phyloP scores from a whole-genome alignment of 1,284 basidiomycete genomes.

The Ceratobasidium sp. region DNA sequence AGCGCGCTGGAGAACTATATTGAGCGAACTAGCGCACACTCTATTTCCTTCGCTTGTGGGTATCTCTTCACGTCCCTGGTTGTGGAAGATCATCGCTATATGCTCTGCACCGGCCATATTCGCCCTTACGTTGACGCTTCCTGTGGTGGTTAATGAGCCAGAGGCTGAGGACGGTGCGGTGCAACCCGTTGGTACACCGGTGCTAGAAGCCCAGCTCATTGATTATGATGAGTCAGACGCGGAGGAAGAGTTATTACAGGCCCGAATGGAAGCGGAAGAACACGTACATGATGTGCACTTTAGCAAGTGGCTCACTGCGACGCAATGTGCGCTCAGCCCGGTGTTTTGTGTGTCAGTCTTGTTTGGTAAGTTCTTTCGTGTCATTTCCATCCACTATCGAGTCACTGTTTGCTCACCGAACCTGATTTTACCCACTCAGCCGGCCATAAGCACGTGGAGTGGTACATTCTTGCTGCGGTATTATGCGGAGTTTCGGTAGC shows the following conservation, averaged over 20 bases:
- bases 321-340: conserved; percentile 81
- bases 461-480: conserved; percentile 64
- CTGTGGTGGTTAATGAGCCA: conserved; percentile 81
- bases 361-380: conserved; percentile 63
- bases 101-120: conserved; percentile 89
- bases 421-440: conserved; percentile 52
- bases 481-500: conserved; percentile 64
- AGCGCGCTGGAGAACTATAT: conserved; percentile 15
- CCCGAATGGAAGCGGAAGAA: conserved; percentile 33
- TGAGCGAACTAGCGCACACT: conserved; percentile 53
- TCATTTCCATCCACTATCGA: background rate
- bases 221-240: conserved; percentile 44
- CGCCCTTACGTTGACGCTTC: conserved; percentile 85
- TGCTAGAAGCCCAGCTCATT: conserved; percentile 24
- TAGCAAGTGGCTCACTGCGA: conserved; percentile 82
- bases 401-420: conserved; percentile 10
- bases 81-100: conserved; percentile 77
- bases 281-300: conserved; percentile 66
- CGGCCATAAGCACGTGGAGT: conserved; percentile 60
- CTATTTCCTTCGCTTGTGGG: conserved; percentile 89
- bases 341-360: conserved; percentile 76
- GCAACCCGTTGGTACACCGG: conserved; percentile 5
- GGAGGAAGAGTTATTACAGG: conserved; percentile 53
- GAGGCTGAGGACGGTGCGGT: conserved; percentile 53
- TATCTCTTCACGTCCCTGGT: conserved; percentile 62